Conservation (phyloP, 1,284 basidiomycete species). For the Microbotryum saponariae region DNA sequence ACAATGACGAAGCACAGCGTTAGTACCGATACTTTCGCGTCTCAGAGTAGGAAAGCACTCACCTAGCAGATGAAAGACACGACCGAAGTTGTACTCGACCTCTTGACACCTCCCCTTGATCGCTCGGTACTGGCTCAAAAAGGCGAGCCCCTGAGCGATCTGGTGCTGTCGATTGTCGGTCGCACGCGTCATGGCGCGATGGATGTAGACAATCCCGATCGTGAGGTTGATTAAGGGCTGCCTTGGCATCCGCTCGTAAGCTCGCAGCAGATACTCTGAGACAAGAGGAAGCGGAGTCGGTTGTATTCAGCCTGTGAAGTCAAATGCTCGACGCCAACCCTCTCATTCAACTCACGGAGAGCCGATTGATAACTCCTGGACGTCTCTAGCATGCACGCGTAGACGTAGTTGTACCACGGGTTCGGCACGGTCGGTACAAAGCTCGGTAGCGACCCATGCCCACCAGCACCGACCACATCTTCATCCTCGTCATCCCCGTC, state of each 20-base stretch:
- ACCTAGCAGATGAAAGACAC: constrained; percentile 87
- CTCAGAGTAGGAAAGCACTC: neutral
- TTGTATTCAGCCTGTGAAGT: no score
- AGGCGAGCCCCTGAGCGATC: constrained; percentile 69
- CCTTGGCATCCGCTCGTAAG: constrained; percentile 71
- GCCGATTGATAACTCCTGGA: constrained; percentile 84
- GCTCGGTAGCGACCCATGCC: neutral
- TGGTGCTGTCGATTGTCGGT: constrained; percentile 88
- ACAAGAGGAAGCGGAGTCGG: neutral
- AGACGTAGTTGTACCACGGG: constrained; percentile 67
- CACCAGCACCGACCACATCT: constrained; percentile 32
- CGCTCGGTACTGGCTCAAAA: constrained; percentile 65
- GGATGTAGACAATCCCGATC: constrained; percentile 73
- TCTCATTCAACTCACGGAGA: constrained; percentile 57
- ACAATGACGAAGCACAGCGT: neutral
- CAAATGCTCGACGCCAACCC: neutral
- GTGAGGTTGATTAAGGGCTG: constrained; percentile 79
- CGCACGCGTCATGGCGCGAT: constrained; percentile 84
- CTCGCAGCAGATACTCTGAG: constrained; percentile 77
- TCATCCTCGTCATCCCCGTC: constrained; percentile 23
- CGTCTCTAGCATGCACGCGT: constrained; percentile 75
- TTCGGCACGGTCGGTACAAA: constrained; percentile 59
- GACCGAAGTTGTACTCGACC: constrained; percentile 84
- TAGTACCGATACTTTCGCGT: neutral
- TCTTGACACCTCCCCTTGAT: constrained; percentile 48